phyloP scores from a whole-genome alignment of 2,329 filamentous ascomycete genomes.

The Chrysoporthe puriensis region DNA sequence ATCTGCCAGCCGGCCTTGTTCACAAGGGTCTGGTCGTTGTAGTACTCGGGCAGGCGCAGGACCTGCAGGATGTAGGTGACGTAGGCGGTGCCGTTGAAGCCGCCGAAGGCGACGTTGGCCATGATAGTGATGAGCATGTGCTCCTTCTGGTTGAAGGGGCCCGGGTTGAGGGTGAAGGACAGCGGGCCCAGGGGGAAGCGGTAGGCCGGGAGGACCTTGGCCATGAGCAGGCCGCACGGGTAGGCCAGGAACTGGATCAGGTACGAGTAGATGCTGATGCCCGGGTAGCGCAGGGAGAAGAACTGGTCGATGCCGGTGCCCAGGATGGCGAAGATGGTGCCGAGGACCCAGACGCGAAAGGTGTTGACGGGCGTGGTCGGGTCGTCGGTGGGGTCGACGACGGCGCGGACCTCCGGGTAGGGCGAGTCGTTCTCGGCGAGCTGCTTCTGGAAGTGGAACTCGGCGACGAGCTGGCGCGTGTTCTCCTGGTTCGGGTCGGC shows the following conservation, averaged over 20 bases:
- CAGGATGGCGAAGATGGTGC: constrained; percentile 53
- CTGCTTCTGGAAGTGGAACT: constrained; percentile 21
- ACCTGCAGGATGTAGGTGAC: constrained; percentile 22
- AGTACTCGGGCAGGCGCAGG: constrained; percentile 43
- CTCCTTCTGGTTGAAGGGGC: constrained; percentile 63
- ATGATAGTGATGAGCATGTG: constrained; percentile 63
- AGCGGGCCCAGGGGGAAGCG: constrained; percentile 53
- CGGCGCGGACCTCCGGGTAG: constrained; percentile 60
- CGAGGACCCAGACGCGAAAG: constrained; percentile 58
- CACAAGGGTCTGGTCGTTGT: constrained; percentile 56
- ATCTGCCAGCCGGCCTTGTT: constrained; percentile 54
- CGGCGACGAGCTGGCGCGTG: constrained; percentile 18
- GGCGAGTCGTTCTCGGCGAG: constrained; percentile 37
- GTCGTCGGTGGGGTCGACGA: constrained; percentile 60
- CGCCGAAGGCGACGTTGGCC: constrained; percentile 54
- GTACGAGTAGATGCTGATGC: constrained; percentile 57
- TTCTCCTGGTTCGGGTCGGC: constrained; percentile 20
- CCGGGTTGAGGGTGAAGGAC: constrained; percentile 57
- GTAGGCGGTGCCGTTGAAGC: constrained; percentile 21
- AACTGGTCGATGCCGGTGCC: constrained; percentile 60
- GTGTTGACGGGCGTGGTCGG: constrained; percentile 54
- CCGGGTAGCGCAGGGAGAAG: constrained; percentile 60
- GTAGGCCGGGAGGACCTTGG: constrained; percentile 54
- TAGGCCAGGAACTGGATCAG: constrained; percentile 62
- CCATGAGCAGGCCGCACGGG: constrained; percentile 55